phyloP scores from a whole-genome alignment of 2,329 filamentous ascomycete species.

The Didymella glomerata region DNA sequence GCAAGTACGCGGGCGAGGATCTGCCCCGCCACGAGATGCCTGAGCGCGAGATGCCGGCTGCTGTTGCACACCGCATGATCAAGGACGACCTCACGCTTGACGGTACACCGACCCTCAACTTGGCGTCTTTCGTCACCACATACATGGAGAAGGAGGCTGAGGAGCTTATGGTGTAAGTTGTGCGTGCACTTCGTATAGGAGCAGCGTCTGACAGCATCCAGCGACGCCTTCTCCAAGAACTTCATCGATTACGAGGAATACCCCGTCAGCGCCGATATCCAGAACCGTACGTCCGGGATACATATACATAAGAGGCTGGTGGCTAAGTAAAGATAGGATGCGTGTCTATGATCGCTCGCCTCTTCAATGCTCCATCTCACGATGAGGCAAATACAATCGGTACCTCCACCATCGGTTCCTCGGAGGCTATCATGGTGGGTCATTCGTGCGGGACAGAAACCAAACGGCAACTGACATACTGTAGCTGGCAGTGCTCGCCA shows the following conservation, averaged over 20 bases:
- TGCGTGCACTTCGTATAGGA: not conserved
- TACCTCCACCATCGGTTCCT: slow-evolving; percentile 87
- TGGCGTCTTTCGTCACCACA: slow-evolving; percentile 93
- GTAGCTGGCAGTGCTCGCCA: slow-evolving; percentile 77
- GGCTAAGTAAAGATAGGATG: slow-evolving; percentile 53
- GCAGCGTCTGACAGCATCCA: slow-evolving; percentile 5
- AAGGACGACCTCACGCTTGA: slow-evolving; percentile 87
- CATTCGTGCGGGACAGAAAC: not conserved
- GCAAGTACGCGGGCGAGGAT: slow-evolving; percentile 80
- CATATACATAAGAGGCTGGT: slow-evolving; percentile 74
- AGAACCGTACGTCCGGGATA: slow-evolving; percentile 76
- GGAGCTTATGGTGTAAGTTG: slow-evolving; percentile 81
- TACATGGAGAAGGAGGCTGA: slow-evolving; percentile 97
- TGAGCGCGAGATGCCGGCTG: slow-evolving; percentile 79
- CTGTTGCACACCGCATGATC: slow-evolving; percentile 96
- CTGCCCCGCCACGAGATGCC: slow-evolving; percentile 88
- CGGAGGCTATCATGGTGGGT: slow-evolving; percentile 72
- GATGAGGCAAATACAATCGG: slow-evolving; percentile 74
- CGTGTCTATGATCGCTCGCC: slow-evolving; percentile 69
- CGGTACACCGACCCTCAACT: slow-evolving; percentile 68
- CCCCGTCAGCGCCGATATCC: slow-evolving; percentile 63
- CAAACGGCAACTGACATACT: slow-evolving; percentile 2
- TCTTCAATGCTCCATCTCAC: slow-evolving; percentile 79
- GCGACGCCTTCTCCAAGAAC: slow-evolving; percentile 89
- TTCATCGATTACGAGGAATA: slow-evolving; percentile 69